phyloP scores from a whole-genome alignment of 1,139 yeast species.

The Suhomyces yuchorum region DNA sequence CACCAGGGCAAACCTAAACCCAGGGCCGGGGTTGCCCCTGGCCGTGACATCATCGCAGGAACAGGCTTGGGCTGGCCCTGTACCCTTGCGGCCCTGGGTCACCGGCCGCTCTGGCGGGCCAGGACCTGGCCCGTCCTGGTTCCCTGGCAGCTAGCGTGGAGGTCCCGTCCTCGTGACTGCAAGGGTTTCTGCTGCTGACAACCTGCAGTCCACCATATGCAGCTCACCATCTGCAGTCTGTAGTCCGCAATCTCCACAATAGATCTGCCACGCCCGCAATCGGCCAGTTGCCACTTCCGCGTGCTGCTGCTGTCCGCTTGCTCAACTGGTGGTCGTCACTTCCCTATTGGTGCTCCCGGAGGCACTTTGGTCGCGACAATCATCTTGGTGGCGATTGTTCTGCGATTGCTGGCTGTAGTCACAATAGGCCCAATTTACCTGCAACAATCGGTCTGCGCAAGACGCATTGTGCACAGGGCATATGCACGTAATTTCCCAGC shows the following conservation, averaged over 20 bases:
- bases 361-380: neutral
- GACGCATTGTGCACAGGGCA: neutral
- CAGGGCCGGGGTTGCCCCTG: neutral
- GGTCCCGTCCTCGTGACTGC: neutral
- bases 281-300: neutral
- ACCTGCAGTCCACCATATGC: too few species aligned
- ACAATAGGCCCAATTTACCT: neutral
- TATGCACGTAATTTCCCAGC: neutral
- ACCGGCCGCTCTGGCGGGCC: too few species aligned
- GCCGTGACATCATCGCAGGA: too few species aligned
- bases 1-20: neutral
- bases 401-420: neutral
- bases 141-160: too few species aligned
- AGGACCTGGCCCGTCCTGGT: too few species aligned
- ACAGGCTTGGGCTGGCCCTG: too few species aligned
- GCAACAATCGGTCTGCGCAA: neutral
- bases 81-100: too few species aligned
- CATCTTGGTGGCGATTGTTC: neutral
- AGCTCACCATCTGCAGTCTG: too few species aligned
- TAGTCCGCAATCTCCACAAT: neutral
- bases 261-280: neutral
- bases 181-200: neutral
- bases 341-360: neutral
- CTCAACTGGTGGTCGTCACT: neutral
- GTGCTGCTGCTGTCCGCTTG: neutral